Evolutionary conservation across 768 basidiomycete genomes (phyloP).

Genomic region (Termitomyces sp.): DNA sequence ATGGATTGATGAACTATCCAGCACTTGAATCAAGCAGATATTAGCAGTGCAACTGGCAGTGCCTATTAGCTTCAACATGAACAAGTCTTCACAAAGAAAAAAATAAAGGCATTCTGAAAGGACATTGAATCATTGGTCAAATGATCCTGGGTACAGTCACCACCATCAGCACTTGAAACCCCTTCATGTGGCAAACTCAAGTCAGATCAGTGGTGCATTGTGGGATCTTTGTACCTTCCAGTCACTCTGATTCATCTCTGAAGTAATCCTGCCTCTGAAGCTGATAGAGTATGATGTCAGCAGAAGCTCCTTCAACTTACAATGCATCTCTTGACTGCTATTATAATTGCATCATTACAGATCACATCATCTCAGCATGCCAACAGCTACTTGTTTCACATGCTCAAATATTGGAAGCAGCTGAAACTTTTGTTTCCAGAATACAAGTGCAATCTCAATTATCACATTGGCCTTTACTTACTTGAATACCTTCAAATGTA

Average conservation of each 20-base stretch:
- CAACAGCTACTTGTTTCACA: background rate
- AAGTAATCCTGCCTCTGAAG: constrained; percentile 13
- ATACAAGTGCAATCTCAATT: constrained; percentile 22
- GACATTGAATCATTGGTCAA: constrained; percentile 7
- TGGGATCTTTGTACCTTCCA: constrained; percentile 28
- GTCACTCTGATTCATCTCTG: constrained; percentile 31
- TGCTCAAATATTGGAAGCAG: background rate
- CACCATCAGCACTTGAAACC: constrained; percentile 17
- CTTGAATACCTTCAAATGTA: constrained; percentile 15
- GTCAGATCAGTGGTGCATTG: constrained; percentile 29
- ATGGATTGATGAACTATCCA: background rate
- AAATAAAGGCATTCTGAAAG: constrained; percentile 3
- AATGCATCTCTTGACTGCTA: constrained; percentile 28
- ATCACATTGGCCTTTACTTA: constrained; percentile 35
- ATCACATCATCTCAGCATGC: background rate
- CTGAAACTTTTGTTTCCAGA: constrained; percentile 16
- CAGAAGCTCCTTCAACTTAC: constrained; percentile 21
- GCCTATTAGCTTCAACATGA: background rate
- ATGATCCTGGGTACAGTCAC: constrained; percentile 23
- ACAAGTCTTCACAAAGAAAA: background rate
- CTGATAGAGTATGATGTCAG: constrained; percentile 6
- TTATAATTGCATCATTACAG: constrained; percentile 17
- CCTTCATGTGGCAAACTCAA: constrained; percentile 18
- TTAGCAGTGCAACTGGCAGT: background rate
- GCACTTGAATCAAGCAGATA: background rate